Evolutionary conservation across 352 stramenopile genomes (phyloP).

Genomic region (Phytophthora vignae): DNA sequence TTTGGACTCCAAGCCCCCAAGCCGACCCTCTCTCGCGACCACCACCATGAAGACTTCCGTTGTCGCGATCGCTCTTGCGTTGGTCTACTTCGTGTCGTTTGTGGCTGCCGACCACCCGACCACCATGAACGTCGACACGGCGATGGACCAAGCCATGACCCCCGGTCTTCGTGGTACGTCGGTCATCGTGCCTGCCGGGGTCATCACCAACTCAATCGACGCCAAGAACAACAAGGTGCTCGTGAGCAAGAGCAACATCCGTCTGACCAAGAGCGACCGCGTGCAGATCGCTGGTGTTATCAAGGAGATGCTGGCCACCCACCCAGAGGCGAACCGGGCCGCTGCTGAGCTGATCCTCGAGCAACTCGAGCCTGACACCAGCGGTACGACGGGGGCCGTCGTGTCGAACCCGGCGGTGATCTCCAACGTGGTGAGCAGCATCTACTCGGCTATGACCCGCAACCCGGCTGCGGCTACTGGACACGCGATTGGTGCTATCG

Average conservation of each 20-base stretch:
- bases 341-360: not conserved
- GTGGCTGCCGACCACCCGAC: slow-evolving; percentile 10
- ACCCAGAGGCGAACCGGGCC: not conserved
- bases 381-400: not conserved
- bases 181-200: not conserved
- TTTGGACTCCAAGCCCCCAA: slow-evolving; percentile 4
- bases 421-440: slow-evolving; percentile 14
- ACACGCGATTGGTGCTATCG: slow-evolving; percentile 14
- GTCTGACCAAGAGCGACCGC: slow-evolving; percentile 21
- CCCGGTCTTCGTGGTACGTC: not conserved
- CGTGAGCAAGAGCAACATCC: slow-evolving; percentile 25
- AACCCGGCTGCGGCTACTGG: slow-evolving; percentile 13
- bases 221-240: slow-evolving; percentile 28
- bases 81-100: slow-evolving; percentile 20
- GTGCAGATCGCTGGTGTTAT: slow-evolving; percentile 21
- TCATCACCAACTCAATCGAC: slow-evolving; percentile 17
- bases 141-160: slow-evolving; percentile 3
- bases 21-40: not conserved
- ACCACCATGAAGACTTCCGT: slow-evolving; percentile 14
- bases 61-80: not conserved
- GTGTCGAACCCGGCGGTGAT: slow-evolving; percentile 5
- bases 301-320: slow-evolving; percentile 21
- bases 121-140: slow-evolving; percentile 1
- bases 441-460: slow-evolving; percentile 16
- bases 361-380: not conserved